Evolutionary conservation across 2,329 filamentous ascomycete genomes (phyloP).

Genomic region (Colletotrichum cordylinicola): DNA sequence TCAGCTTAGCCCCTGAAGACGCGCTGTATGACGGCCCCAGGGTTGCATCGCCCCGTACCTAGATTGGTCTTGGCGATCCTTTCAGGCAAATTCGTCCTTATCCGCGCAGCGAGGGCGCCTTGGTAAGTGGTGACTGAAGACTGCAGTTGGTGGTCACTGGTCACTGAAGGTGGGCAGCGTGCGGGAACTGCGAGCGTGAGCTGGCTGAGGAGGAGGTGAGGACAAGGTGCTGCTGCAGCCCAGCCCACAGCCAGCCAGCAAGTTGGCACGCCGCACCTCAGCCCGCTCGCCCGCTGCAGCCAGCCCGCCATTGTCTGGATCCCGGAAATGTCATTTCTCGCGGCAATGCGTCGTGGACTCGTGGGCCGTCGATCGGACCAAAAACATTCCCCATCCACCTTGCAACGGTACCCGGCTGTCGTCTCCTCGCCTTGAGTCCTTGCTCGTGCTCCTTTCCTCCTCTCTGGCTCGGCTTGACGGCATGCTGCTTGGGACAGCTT

Average conservation of each 20-base stretch:
- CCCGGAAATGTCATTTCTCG: constrained; percentile 19
- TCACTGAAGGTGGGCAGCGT: background rate
- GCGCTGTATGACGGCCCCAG: background rate
- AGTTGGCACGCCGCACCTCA: background rate
- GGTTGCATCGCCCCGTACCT: constrained; percentile 8
- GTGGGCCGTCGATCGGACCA: constrained; percentile 3
- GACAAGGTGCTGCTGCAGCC: background rate
- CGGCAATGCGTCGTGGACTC: constrained; percentile 8
- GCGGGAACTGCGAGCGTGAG: background rate
- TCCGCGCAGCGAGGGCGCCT: background rate
- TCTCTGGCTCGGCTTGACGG: constrained; percentile 1
- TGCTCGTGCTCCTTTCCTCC: background rate
- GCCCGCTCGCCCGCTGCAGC: background rate
- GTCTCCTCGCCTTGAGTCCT: background rate
- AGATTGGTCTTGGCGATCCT: constrained; percentile 10
- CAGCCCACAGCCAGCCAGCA: background rate
- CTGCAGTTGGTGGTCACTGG: background rate
- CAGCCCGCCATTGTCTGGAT: background rate
- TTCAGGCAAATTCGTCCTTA: constrained; percentile 1
- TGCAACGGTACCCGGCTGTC: constrained; percentile 13
- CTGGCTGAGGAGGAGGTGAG: background rate
- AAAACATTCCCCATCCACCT: constrained; percentile 16
- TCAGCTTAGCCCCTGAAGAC: constrained; percentile 12
- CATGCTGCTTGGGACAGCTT: background rate
- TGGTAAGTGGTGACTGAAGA: background rate